phyloP scores from a whole-genome alignment of 1,139 yeast species.

The Diutina siamensis region DNA sequence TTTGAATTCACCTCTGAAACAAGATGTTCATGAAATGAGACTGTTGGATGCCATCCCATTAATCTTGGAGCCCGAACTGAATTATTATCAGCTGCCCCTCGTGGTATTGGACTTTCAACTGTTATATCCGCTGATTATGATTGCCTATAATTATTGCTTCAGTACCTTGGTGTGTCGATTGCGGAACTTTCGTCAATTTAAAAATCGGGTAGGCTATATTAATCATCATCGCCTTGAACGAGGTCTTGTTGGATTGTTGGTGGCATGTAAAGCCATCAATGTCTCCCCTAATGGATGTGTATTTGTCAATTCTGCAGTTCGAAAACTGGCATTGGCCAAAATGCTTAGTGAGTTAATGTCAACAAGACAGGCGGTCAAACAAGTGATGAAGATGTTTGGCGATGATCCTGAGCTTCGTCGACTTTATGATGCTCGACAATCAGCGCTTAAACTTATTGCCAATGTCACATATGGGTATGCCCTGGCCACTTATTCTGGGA shows the following conservation, averaged over 20 bases:
- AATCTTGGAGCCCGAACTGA: slow-evolving; percentile 84
- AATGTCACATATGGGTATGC: slow-evolving; percentile 95
- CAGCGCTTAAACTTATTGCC: slow-evolving; percentile 82
- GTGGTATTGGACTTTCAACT: slow-evolving; percentile 90
- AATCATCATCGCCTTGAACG: slow-evolving; percentile 39
- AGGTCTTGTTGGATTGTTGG: slow-evolving; percentile 44
- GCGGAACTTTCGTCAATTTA: slow-evolving; percentile 36
- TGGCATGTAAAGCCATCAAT: slow-evolving; percentile 37
- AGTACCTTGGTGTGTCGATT: slow-evolving; percentile 76
- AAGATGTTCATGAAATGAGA: slow-evolving; percentile 74
- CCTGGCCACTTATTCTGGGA: slow-evolving; percentile 86
- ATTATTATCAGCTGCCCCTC: slow-evolving; percentile 78
- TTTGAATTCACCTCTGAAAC: slow-evolving; percentile 67
- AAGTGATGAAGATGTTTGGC: slow-evolving; percentile 46
- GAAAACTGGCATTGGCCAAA: slow-evolving; percentile 68
- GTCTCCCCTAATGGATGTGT: slow-evolving; percentile 83
- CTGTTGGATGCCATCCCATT: slow-evolving; percentile 83
- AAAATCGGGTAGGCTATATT: slow-evolving; percentile 27
- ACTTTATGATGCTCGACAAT: slow-evolving; percentile 64
- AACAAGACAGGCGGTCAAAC: slow-evolving; percentile 68
- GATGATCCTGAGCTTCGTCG: slow-evolving; percentile 36
- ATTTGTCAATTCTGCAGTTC: slow-evolving; percentile 52
- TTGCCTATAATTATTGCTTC: slow-evolving; percentile 87
- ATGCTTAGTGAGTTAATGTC: slow-evolving; percentile 79
- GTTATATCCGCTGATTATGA: slow-evolving; percentile 81